phyloP scores from a whole-genome alignment of 768 basidiomycete genomes.

The Tulasnella sp. region DNA sequence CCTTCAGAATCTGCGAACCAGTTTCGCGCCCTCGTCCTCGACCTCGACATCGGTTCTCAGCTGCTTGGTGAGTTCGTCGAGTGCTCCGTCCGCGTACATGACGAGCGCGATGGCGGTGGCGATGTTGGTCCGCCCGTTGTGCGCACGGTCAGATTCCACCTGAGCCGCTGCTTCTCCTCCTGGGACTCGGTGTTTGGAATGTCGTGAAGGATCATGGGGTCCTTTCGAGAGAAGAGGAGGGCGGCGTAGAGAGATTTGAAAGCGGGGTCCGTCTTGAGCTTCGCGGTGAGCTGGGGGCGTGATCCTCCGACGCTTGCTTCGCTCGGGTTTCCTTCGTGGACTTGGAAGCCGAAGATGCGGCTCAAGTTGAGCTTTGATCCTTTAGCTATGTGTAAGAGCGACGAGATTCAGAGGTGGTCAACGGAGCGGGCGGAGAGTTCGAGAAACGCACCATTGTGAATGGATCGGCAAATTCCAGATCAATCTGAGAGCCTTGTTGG shows the following conservation, averaged over 20 bases:
- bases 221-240: constrained; percentile 40
- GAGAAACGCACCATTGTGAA: constrained; percentile 45
- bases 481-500: constrained; percentile 44
- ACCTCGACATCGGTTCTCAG: constrained; percentile 15
- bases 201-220: constrained; percentile 32
- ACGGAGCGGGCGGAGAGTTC: not conserved
- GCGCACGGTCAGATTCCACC: constrained; percentile 26
- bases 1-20: constrained; percentile 47
- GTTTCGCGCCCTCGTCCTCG: constrained; percentile 24
- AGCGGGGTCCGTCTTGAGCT: constrained; percentile 28
- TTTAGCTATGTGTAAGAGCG: constrained; percentile 23
- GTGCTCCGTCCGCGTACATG: constrained; percentile 31
- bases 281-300: constrained; percentile 15
- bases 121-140: constrained; percentile 55
- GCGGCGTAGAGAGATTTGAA: constrained; percentile 54
- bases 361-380: constrained; percentile 50
- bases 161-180: constrained; percentile 13
- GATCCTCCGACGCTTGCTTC: constrained; percentile 11
- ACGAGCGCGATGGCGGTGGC: constrained; percentile 49
- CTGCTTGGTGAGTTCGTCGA: constrained; percentile 10
- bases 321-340: not conserved
- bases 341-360: constrained; percentile 36
- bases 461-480: constrained; percentile 60
- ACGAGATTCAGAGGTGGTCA: not conserved
- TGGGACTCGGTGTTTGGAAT: constrained; percentile 24